phyloP scores from a whole-genome alignment of 2,329 filamentous ascomycete species.

The Xylaria digitata region DNA sequence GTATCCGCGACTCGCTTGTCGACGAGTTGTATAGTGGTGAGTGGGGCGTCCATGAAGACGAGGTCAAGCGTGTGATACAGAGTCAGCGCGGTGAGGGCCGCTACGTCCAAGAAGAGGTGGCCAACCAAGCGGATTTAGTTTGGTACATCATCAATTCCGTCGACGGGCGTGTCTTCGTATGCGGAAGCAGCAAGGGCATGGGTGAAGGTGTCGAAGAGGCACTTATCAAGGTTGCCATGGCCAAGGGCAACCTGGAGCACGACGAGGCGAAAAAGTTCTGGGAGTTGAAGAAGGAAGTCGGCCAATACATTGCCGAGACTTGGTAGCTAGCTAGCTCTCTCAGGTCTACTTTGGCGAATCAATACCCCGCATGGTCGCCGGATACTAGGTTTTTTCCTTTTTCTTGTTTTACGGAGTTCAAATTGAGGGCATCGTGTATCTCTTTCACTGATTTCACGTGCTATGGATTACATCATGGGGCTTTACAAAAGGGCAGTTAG shows the following conservation, averaged over 20 bases:
- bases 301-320: slow-evolving; percentile 92
- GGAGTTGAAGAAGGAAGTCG: slow-evolving; percentile 88
- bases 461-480: slow-evolving; percentile 11
- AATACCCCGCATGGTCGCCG: neutral
- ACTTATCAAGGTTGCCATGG: slow-evolving; percentile 89
- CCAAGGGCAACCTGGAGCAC: slow-evolving; percentile 85
- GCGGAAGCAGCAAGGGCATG: slow-evolving; percentile 95
- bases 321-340: slow-evolving; percentile 58
- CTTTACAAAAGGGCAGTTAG: slow-evolving; percentile 23
- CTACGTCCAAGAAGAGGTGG: slow-evolving; percentile 97
- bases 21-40: slow-evolving; percentile 98
- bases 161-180: slow-evolving; percentile 97
- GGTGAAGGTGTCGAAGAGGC: slow-evolving; percentile 93
- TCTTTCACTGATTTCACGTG: slow-evolving; percentile 10
- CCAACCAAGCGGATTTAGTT: slow-evolving; percentile 91
- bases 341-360: neutral
- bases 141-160: slow-evolving; percentile 98
- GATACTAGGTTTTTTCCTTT: neutral
- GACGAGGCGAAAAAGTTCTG: slow-evolving; percentile 90
- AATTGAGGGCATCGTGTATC: slow-evolving; percentile 10
- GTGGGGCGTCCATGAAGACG: slow-evolving; percentile 91
- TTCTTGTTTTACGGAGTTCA: neutral
- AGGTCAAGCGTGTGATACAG: slow-evolving; percentile 85
- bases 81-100: slow-evolving; percentile 80
- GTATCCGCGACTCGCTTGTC: slow-evolving; percentile 77